Conservation (phyloP, 495 filamentous ascomycete species). For the Glonium stellatum region DNA sequence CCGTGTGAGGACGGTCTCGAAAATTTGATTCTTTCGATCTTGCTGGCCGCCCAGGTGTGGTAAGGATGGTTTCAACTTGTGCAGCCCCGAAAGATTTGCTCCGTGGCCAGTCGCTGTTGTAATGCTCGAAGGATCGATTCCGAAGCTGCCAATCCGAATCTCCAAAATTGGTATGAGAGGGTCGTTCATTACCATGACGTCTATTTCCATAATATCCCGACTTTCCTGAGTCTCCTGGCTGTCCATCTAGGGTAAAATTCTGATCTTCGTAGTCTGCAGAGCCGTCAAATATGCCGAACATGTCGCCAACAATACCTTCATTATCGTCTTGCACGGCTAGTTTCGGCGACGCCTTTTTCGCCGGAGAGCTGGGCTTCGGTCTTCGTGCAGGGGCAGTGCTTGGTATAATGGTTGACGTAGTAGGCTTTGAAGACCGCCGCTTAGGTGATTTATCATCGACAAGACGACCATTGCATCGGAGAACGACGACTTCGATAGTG, state of each 20-base stretch:
- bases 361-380: not conserved
- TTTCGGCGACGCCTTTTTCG: slow-evolving; percentile 2
- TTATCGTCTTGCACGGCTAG: not conserved
- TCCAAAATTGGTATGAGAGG: not conserved
- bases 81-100: not conserved
- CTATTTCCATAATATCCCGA: not conserved
- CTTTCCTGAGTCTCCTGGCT: not conserved
- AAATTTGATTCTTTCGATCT: not conserved
- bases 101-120: slow-evolving; percentile 1
- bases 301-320: slow-evolving; percentile 4
- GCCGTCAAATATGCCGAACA: slow-evolving; percentile 27
- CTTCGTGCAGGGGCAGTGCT: not conserved
- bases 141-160: not conserved
- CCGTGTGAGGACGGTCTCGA: not conserved
- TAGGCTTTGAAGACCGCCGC: not conserved
- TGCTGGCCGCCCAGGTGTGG: not conserved
- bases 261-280: not conserved
- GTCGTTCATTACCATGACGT: not conserved
- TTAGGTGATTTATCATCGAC: not conserved
- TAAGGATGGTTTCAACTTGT: not conserved
- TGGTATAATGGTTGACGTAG: not conserved
- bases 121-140: not conserved
- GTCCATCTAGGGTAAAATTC: slow-evolving; percentile 3
- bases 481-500: slow-evolving; percentile 44
- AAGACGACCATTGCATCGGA: slow-evolving; percentile 33